Conservation (phyloP, 2,329 filamentous ascomycete species). For the Sporothrix mexicana region DNA sequence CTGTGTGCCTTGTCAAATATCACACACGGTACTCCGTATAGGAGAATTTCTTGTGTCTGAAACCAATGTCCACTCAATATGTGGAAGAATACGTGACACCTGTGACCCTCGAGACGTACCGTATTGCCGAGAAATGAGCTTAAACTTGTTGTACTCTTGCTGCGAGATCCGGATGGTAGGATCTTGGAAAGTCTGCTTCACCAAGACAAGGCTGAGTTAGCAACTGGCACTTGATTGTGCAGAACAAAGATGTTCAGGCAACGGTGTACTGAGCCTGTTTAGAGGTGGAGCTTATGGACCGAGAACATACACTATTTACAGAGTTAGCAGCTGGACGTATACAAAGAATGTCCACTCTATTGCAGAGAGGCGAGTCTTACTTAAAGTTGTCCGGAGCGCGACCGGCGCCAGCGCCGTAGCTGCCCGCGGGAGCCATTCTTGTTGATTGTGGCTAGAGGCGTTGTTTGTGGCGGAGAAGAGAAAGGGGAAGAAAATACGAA, state of each 20-base stretch:
- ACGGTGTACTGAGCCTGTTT: too few species aligned
- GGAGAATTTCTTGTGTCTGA: conserved; percentile 3
- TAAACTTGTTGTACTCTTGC: conserved; percentile 65
- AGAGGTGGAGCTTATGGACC: too few species aligned
- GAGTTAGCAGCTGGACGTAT: neutral
- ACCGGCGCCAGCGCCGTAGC: neutral
- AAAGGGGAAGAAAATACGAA: neutral
- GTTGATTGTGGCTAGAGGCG: neutral
- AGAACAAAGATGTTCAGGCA: neutral
- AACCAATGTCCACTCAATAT: neutral
- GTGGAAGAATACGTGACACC: neutral
- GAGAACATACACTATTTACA: neutral
- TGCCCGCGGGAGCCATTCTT: neutral
- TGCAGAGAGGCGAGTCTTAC: neutral
- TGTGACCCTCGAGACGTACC: conserved; percentile 48
- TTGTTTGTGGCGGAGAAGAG: neutral
- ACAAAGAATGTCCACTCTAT: too few species aligned
- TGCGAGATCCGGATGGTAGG: conserved; percentile 52
- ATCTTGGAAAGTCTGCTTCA: conserved; percentile 23
- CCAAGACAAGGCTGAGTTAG: conserved; percentile 6
- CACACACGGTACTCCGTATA: neutral
- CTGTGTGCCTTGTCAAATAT: neutral
- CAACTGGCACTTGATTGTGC: neutral
- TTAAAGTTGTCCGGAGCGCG: neutral
- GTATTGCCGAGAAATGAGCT: conserved; percentile 59